Evolutionary conservation across 1,139 yeast species (phyloP), one percentile per base, ranked within the genome.

Genomic region (Candida sojae): DNA sequence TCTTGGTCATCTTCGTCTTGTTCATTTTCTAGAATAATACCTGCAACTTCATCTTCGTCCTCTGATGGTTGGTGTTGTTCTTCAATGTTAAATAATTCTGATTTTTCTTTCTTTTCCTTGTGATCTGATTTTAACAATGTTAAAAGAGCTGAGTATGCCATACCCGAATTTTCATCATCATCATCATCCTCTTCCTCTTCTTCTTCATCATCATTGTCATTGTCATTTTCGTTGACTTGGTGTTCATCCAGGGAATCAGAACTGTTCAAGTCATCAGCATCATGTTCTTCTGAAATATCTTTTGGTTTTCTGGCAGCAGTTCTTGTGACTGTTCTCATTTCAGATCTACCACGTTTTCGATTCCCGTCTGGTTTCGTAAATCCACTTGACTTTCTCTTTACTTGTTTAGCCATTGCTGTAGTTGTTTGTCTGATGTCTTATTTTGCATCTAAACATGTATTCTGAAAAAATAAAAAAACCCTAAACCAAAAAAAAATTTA

Each of bases 101-200:
- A 4, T 26, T 25, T 39, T 13, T 36, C 28, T 23, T 42, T 43
- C 39, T 47, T 57, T 40, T 61, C 61, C 26, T 66, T 62, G 43
- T 73, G 81, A 45, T 84, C 89, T 2, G 82, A 71, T 43, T 77
- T 77, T 50, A 90, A 71, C 46, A 89, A 74, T 0, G 95, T 86
- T 61, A 91, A 68, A 46, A 91, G 70, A 0, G 96, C 96, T 57
- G 82, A 79, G 62, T 89, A 89, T 0, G 95, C 93, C 61, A 77
- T 73, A 7, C 75, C 74, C 47, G 63, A 62, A 41, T 64, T 67
- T 40, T 57, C 63, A 11, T 48, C 58, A 6, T 39, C 45, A 4
- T 45, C 8, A 41, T 38, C 53, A 17, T 51, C 59, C 5, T 45
- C 50, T n/a, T 48, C 55, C 8, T 47, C 50, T 23, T 48, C 45